These are phyloP conservation scores for Geotrichum fermentans DNA, from an alignment of 1,139 yeast species.

Conservation along the genomic window DNA sequence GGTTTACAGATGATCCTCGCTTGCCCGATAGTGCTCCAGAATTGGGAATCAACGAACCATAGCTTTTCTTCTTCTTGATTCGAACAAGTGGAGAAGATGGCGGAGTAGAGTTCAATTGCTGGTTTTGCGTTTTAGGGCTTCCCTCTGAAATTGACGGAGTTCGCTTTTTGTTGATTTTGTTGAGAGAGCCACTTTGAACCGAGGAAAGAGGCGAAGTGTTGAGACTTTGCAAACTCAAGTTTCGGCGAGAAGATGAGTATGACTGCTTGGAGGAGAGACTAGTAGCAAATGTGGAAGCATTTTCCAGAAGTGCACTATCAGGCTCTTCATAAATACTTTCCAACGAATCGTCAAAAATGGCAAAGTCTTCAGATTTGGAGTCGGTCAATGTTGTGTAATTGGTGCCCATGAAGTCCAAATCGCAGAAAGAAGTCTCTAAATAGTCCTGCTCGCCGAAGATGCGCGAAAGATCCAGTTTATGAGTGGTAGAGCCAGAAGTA, in stretches of 20 bases:
- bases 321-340: neutral
- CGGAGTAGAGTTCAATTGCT: neutral
- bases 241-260: no score
- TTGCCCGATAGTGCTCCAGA: neutral
- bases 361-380: no score
- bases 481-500: no score
- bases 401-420: no score
- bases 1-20: neutral
- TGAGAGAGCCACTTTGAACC: neutral
- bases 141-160: neutral
- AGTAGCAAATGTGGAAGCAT: neutral
- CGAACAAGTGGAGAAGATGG: neutral
- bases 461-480: no score
- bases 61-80: slow-evolving; percentile 1
- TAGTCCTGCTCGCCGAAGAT: no score
- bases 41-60: neutral
- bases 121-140: no score
- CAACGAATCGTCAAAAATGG: neutral
- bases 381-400: no score
- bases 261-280: no score
- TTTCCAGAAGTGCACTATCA: neutral
- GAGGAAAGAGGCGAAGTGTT: neutral
- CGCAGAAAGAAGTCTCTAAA: no score
- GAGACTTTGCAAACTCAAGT: neutral
- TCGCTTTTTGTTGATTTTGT: neutral